Evolutionary conservation across 805 yeast genomes (phyloP).

Genomic region (Candida schatavii): DNA sequence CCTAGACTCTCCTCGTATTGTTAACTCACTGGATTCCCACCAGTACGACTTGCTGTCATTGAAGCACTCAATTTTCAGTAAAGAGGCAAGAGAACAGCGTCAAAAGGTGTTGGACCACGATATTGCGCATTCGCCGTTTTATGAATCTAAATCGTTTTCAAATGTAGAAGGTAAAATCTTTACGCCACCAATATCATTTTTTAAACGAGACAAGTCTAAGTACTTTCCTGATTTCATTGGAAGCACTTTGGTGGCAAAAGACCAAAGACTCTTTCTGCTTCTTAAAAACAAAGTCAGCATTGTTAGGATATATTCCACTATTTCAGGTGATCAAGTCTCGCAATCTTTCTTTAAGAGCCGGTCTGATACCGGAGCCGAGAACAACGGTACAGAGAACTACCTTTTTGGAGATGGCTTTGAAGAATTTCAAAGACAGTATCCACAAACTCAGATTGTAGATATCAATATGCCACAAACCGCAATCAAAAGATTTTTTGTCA

Average conservation of each 20-base stretch:
- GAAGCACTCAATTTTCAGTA: constrained; percentile 26
- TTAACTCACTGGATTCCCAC: constrained; percentile 20
- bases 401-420: constrained; percentile 39
- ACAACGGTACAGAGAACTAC: constrained; percentile 20
- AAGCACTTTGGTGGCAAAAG: constrained; percentile 42
- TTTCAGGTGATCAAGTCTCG: constrained; percentile 68
- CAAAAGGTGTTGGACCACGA: constrained; percentile 41
- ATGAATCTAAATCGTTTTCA: constrained; percentile 46
- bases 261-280: constrained; percentile 32
- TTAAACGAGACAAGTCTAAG: constrained; percentile 65
- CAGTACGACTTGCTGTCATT: constrained; percentile 13
- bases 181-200: constrained; percentile 75
- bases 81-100: constrained; percentile 35
- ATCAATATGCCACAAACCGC: constrained; percentile 72
- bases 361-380: constrained; percentile 23
- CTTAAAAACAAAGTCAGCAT: constrained; percentile 56
- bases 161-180: constrained; percentile 85
- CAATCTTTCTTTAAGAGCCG: constrained; percentile 47
- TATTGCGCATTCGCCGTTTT: constrained; percentile 41
- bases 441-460: constrained; percentile 70
- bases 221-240: constrained; percentile 82
- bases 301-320: constrained; percentile 62
- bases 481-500: constrained; percentile 58
- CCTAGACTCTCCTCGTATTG: constrained; percentile 25
- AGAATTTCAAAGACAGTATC: constrained; percentile 39